Base-by-base conservation (phyloP, 192 early-diverging fungal species). In the Haplosporangium gracile region DNA sequence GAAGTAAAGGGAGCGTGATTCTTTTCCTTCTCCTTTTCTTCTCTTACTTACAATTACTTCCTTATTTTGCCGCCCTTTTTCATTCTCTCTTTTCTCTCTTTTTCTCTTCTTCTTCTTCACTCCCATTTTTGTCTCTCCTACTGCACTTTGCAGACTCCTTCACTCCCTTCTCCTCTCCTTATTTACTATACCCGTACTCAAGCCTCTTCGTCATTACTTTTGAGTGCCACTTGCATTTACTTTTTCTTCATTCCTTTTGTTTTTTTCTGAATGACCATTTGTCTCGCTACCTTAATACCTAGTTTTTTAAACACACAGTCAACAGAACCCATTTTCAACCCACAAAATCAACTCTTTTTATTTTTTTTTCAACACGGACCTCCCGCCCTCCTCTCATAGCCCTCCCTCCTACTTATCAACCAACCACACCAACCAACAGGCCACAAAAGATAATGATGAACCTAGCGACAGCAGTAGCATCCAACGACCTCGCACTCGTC, bases 401-500 rank as follows among this genome's bases (percentile, higher is more conserved):
- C 22, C 13, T 49, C 47, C 47, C 45, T 11, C 2, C 47, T 3
- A 16, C 47, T 3, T 39, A 10, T 39, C 34, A 70, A 34, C 68
- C 68, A 70, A 39, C 34, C 32, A 70, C n/a, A 39, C 32, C 34
- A 18, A 70, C 20, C 38, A 16, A 11, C 4, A 38, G 15, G 2
- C 9, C 42, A 18, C n/a, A 10, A 5, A 26, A 26, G 8, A 38
- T 72, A 15, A 51, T 53, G 34, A 90, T 91, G 90, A 88, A 91
- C 69, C 73, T 91, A 55, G 74, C 89, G 47, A 81, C 86, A 29
- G 81, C 88, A 24, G 81, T 90, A 15, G 77, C 89, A 1, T 78
- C 82, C 18, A 90, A 91, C 74, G 83, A 91, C 22, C 57, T 90
- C 18, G 83, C 49, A 5, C 39, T 77, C 63, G 89, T 88, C 26